These are phyloP conservation scores for Tolypocladium ovalisporum DNA, from an alignment of 2,329 filamentous ascomycete genomes.

Conservation along the genomic window DNA sequence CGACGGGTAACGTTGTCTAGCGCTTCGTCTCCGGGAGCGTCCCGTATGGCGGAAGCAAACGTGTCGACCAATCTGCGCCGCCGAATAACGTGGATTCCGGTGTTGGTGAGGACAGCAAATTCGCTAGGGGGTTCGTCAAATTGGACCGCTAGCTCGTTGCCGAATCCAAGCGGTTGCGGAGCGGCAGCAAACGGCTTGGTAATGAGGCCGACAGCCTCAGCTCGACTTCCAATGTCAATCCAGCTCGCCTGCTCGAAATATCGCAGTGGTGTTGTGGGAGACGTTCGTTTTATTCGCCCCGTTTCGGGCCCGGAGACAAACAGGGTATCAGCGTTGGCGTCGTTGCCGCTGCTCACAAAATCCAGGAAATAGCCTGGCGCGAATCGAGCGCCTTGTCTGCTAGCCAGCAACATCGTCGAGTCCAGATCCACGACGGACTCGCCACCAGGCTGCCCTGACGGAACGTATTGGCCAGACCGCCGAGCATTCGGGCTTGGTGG, in stretches of 20 bases:
- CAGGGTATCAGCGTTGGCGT: constrained; percentile 52
- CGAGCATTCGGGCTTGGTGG: constrained; percentile 46
- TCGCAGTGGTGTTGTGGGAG: constrained; percentile 38
- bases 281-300: constrained; percentile 62
- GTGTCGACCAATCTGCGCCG: constrained; percentile 81
- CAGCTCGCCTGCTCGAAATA: constrained; percentile 75
- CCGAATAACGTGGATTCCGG: constrained; percentile 76
- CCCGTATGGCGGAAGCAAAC: constrained; percentile 72
- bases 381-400: constrained; percentile 49
- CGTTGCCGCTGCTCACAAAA: constrained; percentile 57
- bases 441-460: constrained; percentile 11
- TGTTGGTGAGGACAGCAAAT: constrained; percentile 84
- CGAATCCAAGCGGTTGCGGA: constrained; percentile 64
- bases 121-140: constrained; percentile 77
- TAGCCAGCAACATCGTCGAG: constrained; percentile 36
- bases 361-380: constrained; percentile 87
- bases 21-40: constrained; percentile 64
- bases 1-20: constrained; percentile 72
- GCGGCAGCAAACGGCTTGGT: constrained; percentile 63
- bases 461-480: constrained; percentile 15
- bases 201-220: constrained; percentile 69
- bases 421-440: constrained; percentile 34
- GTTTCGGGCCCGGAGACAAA: constrained; percentile 85
- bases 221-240: constrained; percentile 61
- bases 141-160: constrained; percentile 93